Percentiles rank a stretch among this genome's conserved stretches.
phyloP scores from a whole-genome alignment of 208 protist genomes.

The Crithidia brevicula region DNA sequence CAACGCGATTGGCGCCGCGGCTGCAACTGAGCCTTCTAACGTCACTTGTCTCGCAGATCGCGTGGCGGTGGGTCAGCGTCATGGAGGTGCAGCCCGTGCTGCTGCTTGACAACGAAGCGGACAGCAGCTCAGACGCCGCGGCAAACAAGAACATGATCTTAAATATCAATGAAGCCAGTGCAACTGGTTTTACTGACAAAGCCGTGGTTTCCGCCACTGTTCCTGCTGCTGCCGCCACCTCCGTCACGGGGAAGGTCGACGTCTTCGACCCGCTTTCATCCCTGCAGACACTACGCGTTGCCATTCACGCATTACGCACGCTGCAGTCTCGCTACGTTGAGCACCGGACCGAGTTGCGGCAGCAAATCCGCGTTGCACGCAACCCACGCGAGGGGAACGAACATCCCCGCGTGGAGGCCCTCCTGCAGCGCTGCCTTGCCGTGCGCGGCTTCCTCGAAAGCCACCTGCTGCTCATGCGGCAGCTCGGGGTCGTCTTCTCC shows the following conservation, averaged over 20 bases:
- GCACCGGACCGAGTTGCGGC: conserved; percentile 34
- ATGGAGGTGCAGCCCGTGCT: conserved; percentile 46
- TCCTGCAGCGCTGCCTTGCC: conserved; percentile 44
- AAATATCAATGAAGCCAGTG: too few relatives aligned
- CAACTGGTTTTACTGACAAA: too few relatives aligned
- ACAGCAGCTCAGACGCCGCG: conserved; percentile 6
- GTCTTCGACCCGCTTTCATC: conserved; percentile 19
- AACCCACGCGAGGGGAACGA: conserved; percentile 18
- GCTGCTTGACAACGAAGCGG: conserved; percentile 32
- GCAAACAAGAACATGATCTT: too few relatives aligned
- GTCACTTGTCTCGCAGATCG: conserved; percentile 53
- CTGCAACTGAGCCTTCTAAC: conserved; percentile 59
- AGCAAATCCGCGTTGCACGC: conserved; percentile 31
- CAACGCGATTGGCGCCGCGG: conserved; percentile 49
- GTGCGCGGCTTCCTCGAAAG: conserved; percentile 54
- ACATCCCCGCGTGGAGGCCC: conserved; percentile 49
- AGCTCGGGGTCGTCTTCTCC: conserved; percentile 58
- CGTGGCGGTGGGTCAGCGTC: conserved; percentile 50
- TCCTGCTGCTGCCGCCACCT: not conserved
- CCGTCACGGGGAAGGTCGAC: not conserved
- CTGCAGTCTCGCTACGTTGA: conserved; percentile 55
- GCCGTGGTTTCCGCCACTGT: too few relatives aligned
- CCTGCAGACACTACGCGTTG: conserved; percentile 38
- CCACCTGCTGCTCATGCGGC: conserved; percentile 52
- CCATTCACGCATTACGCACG: conserved; percentile 38